Conservation (phyloP, 2,329 filamentous ascomycete species). For the Aspergillus quadrilineatus region DNA sequence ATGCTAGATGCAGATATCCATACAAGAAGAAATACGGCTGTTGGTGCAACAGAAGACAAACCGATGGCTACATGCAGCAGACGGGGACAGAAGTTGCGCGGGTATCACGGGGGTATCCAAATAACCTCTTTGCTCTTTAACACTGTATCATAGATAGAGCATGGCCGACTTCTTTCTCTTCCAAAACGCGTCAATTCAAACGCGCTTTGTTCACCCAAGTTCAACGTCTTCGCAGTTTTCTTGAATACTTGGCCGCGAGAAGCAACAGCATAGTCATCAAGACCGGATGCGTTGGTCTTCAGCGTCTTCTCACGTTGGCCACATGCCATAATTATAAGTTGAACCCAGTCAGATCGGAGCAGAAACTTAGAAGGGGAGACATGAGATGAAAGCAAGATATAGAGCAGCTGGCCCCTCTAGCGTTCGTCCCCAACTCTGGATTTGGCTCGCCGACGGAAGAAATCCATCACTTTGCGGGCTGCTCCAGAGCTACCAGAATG, state of each 20-base stretch:
- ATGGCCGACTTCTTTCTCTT: slow-evolving; percentile 18
- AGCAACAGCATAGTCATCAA: slow-evolving; percentile 14
- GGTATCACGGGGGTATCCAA: slow-evolving; percentile 43
- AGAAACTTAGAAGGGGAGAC: slow-evolving; percentile 14
- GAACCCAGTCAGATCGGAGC: slow-evolving; percentile 14
- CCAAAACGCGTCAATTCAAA: slow-evolving; percentile 14
- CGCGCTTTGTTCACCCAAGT: slow-evolving; percentile 8
- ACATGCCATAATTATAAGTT: slow-evolving; percentile 9
- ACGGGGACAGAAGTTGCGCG: slow-evolving; percentile 34
- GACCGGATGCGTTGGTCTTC: slow-evolving; percentile 14
- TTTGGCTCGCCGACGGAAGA: slow-evolving; percentile 85
- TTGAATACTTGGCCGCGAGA: slow-evolving; percentile 14
- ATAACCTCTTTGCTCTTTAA: slow-evolving; percentile 36
- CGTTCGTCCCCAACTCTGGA: slow-evolving; percentile 58
- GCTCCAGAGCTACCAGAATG: slow-evolving; percentile 82
- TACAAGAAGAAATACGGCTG: slow-evolving; percentile 25
- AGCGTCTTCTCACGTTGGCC: slow-evolving; percentile 8
- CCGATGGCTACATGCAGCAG: slow-evolving; percentile 37
- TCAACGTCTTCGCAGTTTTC: slow-evolving; percentile 12
- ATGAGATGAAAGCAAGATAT: slow-evolving; percentile 13
- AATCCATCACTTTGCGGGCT: slow-evolving; percentile 94
- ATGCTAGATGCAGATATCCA: slow-evolving; percentile 38
- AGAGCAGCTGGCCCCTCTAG: slow-evolving; percentile 22
- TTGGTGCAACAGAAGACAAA: slow-evolving; percentile 32
- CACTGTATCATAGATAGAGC: slow-evolving; percentile 21